Base-by-base conservation (phyloP, 176 grass and related monocot genomes). In the Eleusine coracana region DNA sequence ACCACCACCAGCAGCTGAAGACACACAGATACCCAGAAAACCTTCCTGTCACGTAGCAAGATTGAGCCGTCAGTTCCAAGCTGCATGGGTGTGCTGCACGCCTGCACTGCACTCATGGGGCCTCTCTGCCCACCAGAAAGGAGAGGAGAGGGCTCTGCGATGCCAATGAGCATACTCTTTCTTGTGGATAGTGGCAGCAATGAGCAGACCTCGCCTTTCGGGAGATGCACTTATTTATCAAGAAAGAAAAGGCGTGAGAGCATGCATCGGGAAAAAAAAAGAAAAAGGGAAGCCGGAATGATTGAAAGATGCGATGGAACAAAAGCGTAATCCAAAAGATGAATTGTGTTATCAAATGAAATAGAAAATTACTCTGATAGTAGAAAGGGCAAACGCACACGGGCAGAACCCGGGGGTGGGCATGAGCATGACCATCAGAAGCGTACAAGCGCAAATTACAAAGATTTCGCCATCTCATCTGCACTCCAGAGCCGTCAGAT, bases 381-480 rank as follows among this genome's bases (percentile, higher is more conserved):
- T 31, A 31, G 49, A 20, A 46, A 65, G 0, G 15, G 60, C 60
- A n/a, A 54, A 39, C 4, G 44, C 75, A 10, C 59, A 20, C 16
- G 12, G 28, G 12, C 58, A 75, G 82, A 12, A 63, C 10, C 21
- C 18, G 65, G 37, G 3, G 5, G 2, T 14, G 23, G n/a, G 44
- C 50, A 11, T 11, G 11, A 9, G 14, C n/a, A 42, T 58, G 80
- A 25, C 15, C 17, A 29, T 63, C 25, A 3, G 49, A 61, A 79
- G 79, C 40, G 49, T 72, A 82, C 83, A 62, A 60, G 48, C 68
- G 73, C 88, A 86, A 82, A 12, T 4, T 78, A 78, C 83, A 79
- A 82, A 86, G 13, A 66, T 90, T 73, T 90, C 83, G 78, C 88
- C 59, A 73, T 86, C 88, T 52, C 20, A 45, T 10, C 25, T 50